These are phyloP conservation scores for Arabis hirsuta DNA, from an alignment of 345 rosid genomes.

Conservation along the genomic window DNA sequence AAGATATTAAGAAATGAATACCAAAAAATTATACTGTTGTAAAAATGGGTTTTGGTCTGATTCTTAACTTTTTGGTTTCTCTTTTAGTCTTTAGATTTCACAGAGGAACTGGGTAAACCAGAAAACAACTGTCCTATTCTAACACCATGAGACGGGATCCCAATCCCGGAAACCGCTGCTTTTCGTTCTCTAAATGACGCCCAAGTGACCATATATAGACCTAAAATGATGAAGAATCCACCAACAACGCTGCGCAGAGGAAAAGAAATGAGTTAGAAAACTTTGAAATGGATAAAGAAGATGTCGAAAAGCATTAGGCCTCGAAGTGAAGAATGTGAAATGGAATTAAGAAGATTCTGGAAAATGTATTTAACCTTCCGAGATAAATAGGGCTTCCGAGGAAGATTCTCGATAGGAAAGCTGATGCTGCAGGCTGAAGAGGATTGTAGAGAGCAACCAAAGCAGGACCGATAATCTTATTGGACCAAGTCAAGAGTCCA, in stretches of 20 bases:
- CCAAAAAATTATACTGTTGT: not conserved
- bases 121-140: conserved; percentile 57
- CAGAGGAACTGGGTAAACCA: conserved; percentile 44
- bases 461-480: conserved; percentile 94
- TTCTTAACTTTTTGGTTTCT: not conserved
- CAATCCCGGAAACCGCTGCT: conserved; percentile 37
- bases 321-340: not conserved
- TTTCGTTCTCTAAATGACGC: conserved; percentile 70
- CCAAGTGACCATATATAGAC: conserved; percentile 92
- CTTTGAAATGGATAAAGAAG: not conserved
- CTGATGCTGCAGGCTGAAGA: conserved; percentile 92
- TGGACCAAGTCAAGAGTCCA: conserved; percentile 96
- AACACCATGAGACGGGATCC: conserved; percentile 43
- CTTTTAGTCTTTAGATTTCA: conserved; percentile 52
- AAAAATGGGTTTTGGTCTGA: conserved; percentile 20
- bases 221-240: conserved; percentile 75
- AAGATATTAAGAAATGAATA: not conserved
- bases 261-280: not conserved
- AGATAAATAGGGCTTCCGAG: conserved; percentile 91
- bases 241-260: conserved; percentile 64
- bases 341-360: conserved; percentile 5
- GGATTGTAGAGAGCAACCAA: conserved; percentile 96
- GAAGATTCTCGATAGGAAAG: conserved; percentile 81
- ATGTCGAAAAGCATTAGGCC: not conserved
- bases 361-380: conserved; percentile 69